phyloP scores from a whole-genome alignment of 257 asterid genomes.

The Coffea eugenioides region DNA sequence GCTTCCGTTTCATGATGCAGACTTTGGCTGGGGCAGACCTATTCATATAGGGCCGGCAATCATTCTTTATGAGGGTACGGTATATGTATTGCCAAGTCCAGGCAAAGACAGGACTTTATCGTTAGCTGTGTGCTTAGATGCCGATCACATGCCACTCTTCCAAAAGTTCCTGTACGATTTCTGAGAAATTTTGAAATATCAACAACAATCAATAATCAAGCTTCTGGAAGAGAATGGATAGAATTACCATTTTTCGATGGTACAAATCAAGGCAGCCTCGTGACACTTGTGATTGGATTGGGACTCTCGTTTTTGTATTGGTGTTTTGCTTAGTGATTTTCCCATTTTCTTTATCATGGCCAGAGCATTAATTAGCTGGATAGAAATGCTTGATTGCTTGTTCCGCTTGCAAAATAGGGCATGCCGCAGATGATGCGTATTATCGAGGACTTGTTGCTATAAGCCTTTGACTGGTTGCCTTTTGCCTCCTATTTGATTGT shows the following conservation, averaged over 20 bases:
- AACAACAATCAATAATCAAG: not conserved
- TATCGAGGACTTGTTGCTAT: too few species aligned
- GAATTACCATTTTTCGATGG: not conserved
- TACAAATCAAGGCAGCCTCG: not conserved
- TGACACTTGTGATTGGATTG: not conserved
- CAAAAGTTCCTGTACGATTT: slow-evolving; percentile 52
- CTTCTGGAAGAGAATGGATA: not conserved
- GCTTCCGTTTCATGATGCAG: slow-evolving; percentile 64
- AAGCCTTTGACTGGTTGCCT: not conserved
- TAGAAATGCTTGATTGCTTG: not conserved
- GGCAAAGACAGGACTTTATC: slow-evolving; percentile 52
- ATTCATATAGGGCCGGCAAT: slow-evolving; percentile 68
- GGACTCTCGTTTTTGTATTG: not conserved
- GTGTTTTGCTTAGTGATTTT: not conserved
- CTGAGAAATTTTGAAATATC: not conserved
- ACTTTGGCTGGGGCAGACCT: slow-evolving; percentile 90
- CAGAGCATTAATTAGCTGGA: not conserved
- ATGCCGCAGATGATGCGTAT: not conserved
- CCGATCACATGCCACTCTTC: slow-evolving; percentile 51
- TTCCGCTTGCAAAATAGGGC: not conserved
- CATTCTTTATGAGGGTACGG: slow-evolving; percentile 61
- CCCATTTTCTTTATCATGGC: not conserved
- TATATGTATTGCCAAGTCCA: slow-evolving; percentile 54
- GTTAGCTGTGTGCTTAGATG: slow-evolving; percentile 68
- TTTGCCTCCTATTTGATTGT: not conserved